Evolutionary conservation across 2,329 filamentous ascomycete genomes (phyloP).

Genomic region (Exophiala phaeomuriformis): DNA sequence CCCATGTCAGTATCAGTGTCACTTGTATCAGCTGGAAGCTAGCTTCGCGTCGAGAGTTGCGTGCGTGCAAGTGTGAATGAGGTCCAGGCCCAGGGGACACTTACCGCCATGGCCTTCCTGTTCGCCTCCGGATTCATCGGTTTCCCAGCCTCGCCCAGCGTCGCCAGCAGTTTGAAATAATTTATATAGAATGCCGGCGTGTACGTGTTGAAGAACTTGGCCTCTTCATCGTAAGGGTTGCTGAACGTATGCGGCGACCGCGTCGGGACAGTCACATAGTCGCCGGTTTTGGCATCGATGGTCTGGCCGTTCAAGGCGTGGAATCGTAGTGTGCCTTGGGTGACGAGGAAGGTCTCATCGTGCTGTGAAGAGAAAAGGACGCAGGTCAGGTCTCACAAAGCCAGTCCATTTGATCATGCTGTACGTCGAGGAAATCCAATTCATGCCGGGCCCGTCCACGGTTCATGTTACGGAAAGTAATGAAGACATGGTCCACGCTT

Average conservation of each 20-base stretch:
- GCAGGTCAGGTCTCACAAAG: not conserved
- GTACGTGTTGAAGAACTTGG: slow-evolving; percentile 51
- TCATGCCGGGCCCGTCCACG: too few species aligned
- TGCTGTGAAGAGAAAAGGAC: slow-evolving; percentile 43
- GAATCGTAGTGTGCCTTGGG: slow-evolving; percentile 28
- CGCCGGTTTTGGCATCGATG: slow-evolving; percentile 28
- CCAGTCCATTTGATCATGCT: not conserved
- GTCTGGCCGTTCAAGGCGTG: slow-evolving; percentile 23
- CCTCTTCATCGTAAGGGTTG: slow-evolving; percentile 49
- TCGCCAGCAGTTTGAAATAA: slow-evolving; percentile 49
- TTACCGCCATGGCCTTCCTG: slow-evolving; percentile 24
- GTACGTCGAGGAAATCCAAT: too few species aligned
- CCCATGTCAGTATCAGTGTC: too few species aligned
- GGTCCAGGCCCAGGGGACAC: not conserved
- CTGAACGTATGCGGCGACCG: slow-evolving; percentile 51
- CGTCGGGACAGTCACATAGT: slow-evolving; percentile 50
- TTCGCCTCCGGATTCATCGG: slow-evolving; percentile 26
- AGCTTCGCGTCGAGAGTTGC: too few species aligned
- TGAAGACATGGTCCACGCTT: not conserved
- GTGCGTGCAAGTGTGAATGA: too few species aligned
- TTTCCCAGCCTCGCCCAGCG: slow-evolving; percentile 40
- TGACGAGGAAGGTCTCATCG: slow-evolving; percentile 53
- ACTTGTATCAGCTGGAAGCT: too few species aligned
- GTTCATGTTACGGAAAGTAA: too few species aligned
- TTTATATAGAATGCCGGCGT: slow-evolving; percentile 53